Conservation (phyloP, 495 filamentous ascomycete species). For the Xylaria intraflava region DNA sequence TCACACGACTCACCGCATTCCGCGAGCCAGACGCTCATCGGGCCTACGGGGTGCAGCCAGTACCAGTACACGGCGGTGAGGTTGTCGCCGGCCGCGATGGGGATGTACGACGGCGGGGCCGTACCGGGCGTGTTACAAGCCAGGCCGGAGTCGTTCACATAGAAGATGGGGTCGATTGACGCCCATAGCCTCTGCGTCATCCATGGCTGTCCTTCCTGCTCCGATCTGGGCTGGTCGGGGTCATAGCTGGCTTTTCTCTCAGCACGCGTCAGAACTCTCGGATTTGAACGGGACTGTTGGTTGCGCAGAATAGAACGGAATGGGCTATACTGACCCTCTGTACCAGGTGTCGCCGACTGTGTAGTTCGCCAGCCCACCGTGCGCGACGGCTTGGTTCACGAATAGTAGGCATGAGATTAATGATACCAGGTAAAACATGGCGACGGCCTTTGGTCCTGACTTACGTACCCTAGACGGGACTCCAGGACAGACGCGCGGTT, state of each 20-base stretch:
- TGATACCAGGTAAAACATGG: constrained; percentile 2
- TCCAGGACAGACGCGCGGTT: neutral
- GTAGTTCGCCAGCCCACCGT: constrained; percentile 44
- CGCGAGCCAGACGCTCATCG: constrained; percentile 45
- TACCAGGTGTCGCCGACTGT: constrained; percentile 46
- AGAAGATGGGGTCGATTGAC: constrained; percentile 41
- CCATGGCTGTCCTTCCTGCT: constrained; percentile 38
- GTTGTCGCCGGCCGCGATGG: constrained; percentile 35
- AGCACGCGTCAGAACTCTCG: neutral
- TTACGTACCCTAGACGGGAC: no score
- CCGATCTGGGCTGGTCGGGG: constrained; percentile 27
- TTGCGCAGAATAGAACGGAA: no score
- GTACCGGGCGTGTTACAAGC: constrained; percentile 41
- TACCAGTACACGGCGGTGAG: constrained; percentile 45
- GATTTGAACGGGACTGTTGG: neutral
- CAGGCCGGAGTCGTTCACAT: constrained; percentile 26
- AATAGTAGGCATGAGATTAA: constrained; percentile 24
- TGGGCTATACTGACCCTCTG: constrained; percentile 29
- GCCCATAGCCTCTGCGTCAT: constrained; percentile 39
- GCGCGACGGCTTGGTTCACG: constrained; percentile 23
- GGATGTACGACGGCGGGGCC: constrained; percentile 37
- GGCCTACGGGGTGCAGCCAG: constrained; percentile 49
- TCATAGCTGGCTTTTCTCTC: constrained; percentile 28
- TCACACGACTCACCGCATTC: constrained; percentile 36
- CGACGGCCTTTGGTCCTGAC: neutral